A percentile compares a stretch with the other conserved stretches of the same genome.
These are phyloP conservation scores for Penicillium sp. DNA, from an alignment of 2,329 filamentous ascomycete species.

Conservation along the genomic window DNA sequence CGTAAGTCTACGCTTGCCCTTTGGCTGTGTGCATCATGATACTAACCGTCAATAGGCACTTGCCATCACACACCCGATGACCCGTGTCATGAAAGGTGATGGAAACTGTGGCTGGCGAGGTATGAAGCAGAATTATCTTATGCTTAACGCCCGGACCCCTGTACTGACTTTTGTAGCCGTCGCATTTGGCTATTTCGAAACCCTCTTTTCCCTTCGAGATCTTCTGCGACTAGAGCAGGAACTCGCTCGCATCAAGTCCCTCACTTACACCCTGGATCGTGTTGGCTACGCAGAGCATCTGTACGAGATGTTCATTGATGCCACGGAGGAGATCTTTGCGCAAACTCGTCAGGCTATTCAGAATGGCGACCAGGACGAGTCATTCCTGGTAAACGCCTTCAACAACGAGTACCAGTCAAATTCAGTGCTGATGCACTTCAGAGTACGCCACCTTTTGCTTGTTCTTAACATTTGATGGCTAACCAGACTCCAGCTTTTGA, in stretches of 20 bases:
- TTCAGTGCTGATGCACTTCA: conserved; percentile 81
- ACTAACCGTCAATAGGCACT: conserved; percentile 62
- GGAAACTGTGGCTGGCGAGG: conserved; percentile 98
- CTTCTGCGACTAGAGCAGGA: conserved; percentile 68
- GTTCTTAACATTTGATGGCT: conserved; percentile 4
- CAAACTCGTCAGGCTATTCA: conserved; percentile 62
- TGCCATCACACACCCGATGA: conserved; percentile 80
- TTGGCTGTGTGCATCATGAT: neutral
- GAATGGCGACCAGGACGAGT: conserved; percentile 56
- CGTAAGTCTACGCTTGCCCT: conserved; percentile 50
- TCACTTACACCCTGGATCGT: conserved; percentile 69
- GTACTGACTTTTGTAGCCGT: conserved; percentile 62
- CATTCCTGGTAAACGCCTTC: conserved; percentile 67
- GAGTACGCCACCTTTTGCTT: conserved; percentile 47
- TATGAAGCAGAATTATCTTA: conserved; percentile 43
- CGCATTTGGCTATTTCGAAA: conserved; percentile 91
- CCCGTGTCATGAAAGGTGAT: conserved; percentile 84
- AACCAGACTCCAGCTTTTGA: conserved; percentile 63
- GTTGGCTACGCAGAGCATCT: conserved; percentile 69
- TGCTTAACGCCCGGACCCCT: neutral
- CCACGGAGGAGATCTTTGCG: conserved; percentile 68
- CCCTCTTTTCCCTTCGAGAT: conserved; percentile 69
- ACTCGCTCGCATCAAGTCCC: conserved; percentile 67
- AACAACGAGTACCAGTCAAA: conserved; percentile 70
- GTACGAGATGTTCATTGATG: conserved; percentile 81